Base-by-base conservation (phyloP, 2,329 filamentous ascomycete genomes). In the Claviceps lovelessii region DNA sequence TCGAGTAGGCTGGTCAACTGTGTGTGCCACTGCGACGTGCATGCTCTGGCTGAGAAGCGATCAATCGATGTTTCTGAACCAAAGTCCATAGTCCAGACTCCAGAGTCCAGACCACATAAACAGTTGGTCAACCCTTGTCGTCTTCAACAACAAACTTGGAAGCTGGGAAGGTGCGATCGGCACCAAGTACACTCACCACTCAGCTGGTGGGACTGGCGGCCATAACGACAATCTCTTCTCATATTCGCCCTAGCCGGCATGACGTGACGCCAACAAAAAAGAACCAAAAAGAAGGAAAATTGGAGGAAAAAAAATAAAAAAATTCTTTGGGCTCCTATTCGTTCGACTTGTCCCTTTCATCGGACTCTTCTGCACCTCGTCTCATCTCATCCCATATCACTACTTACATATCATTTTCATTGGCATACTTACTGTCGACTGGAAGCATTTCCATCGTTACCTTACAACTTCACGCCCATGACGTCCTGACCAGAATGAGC, bases 401-500 rank as follows among this genome's bases (percentile, higher is more conserved):
- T 46, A 39, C 29, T 7, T 50, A 46, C 53, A 13, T 54, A 49
- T 55, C 15, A 55, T 58, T 49, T 42, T 49, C 54, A 58, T 51
- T 52, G 35, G 44, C 53, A 58, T 56, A 47, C 33, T 57, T 55
- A 57, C 23, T 17, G 10, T 42, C 29, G 37, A 9, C 35, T 41
- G 33, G 46, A 39, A 39, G 51, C 42, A 48, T 11, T 9, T 19
- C 49, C 47, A 44, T 42, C 28, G 17, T 13, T 10, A 19, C 47
- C n/a, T 15, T 19, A 3, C 39, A 17, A 41, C 39, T 11, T 33
- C n/a, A 29, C 39, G 17, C 60, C 53, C 56, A 64, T 67, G 65
- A 59, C 33, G 58, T 48, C 52, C 41, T 49, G 50, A 54, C 55
- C 58, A 58, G 56, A 67, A 71, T 70, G 68, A 68, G 59, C 60